Evolutionary conservation across 129 eudicot genomes (phyloP).

Genomic region (Tanacetum coccineum): DNA sequence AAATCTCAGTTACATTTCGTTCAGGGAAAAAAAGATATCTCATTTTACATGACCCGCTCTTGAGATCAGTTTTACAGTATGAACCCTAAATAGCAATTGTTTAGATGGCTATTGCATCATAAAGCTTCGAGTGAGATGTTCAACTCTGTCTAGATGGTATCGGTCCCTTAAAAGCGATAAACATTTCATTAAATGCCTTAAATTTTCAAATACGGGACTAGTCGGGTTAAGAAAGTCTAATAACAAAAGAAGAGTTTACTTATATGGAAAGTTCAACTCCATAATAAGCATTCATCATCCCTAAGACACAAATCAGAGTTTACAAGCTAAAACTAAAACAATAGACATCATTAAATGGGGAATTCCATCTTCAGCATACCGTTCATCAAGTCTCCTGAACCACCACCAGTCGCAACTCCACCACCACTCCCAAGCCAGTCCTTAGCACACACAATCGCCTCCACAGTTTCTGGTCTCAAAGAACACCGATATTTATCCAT

Average conservation of each 20-base stretch:
- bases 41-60: too few relatives aligned
- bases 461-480: slow-evolving; percentile 74
- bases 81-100: too few relatives aligned
- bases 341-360: slow-evolving; percentile 44
- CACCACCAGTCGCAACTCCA: slow-evolving; percentile 4
- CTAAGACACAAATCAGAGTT: slow-evolving; percentile 14
- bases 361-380: slow-evolving; percentile 57
- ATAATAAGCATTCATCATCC: slow-evolving; percentile 19
- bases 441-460: slow-evolving; percentile 73
- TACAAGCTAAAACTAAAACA: slow-evolving; percentile 4
- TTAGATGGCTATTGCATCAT: too few relatives aligned
- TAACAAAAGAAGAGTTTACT: neutral
- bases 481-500: slow-evolving; percentile 71
- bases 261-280: slow-evolving; percentile 4
- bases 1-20: too few relatives aligned
- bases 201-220: too few relatives aligned
- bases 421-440: slow-evolving; percentile 55
- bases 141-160: too few relatives aligned
- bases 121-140: too few relatives aligned
- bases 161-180: too few relatives aligned
- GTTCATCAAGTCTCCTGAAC: slow-evolving; percentile 28
- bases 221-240: too few relatives aligned
- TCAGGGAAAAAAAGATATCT: too few relatives aligned
- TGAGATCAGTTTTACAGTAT: too few relatives aligned
- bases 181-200: too few relatives aligned